A percentile compares a stretch with the other conserved stretches of the same genome.
These are phyloP conservation scores for Linnemannia hyalina DNA, from an alignment of 192 early-diverging fungal species.

Conservation along the genomic window DNA sequence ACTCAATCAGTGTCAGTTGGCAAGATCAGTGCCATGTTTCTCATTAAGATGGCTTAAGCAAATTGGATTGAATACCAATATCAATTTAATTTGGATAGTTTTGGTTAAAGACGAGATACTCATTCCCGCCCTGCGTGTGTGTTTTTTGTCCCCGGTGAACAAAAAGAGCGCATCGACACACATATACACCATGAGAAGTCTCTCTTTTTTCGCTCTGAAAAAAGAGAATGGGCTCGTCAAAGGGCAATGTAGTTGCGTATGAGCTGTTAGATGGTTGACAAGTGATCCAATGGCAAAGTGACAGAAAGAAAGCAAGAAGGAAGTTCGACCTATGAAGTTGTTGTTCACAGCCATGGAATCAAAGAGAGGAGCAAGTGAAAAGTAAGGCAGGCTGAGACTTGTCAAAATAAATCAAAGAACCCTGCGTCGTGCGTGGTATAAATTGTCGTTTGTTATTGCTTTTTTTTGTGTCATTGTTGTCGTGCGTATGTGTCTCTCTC, in stretches of 20 bases:
- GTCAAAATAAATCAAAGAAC: too few relatives aligned
- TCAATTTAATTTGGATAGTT: conserved; percentile 1
- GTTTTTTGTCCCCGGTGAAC: conserved; percentile 5
- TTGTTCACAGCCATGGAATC: not conserved
- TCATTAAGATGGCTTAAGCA: not conserved
- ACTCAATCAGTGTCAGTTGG: conserved; percentile 1
- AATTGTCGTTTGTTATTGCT: not conserved
- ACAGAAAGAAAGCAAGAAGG: not conserved
- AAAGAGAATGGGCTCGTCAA: not conserved
- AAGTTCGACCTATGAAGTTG: not conserved
- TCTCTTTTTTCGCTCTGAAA: not conserved
- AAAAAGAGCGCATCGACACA: conserved; percentile 1
- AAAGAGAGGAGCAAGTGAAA: not conserved
- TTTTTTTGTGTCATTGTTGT: not conserved
- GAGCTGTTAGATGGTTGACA: not conserved
- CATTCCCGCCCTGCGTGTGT: not conserved
- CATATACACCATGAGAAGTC: not conserved
- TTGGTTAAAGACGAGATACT: not conserved
- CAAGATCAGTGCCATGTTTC: not conserved
- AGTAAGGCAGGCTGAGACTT: not conserved
- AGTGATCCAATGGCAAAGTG: too few relatives aligned
- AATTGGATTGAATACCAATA: not conserved
- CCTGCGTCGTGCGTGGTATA: too few relatives aligned
- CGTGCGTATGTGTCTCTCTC: not conserved
- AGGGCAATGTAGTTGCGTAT: not conserved